Conservation (phyloP, 2,329 filamentous ascomycete genomes). For the Albifimbria verrucaria region DNA sequence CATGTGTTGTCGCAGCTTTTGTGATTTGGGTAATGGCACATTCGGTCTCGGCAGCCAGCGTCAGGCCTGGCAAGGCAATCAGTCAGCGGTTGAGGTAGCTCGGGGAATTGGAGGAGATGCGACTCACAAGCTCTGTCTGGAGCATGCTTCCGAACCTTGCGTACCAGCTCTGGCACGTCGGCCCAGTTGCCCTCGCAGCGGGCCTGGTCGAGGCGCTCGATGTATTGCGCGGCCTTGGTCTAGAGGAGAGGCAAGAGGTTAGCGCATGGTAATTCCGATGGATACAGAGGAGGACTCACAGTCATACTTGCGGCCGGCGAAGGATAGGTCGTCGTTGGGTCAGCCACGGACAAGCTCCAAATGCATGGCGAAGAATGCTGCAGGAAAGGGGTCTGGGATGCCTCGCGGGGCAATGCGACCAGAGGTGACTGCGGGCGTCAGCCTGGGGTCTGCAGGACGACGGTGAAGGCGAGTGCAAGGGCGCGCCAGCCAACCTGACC, state of each 20-base stretch:
- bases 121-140: constrained; percentile 76
- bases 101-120: constrained; percentile 1
- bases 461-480: neutral
- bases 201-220: constrained; percentile 77
- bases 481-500: too few species aligned
- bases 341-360: constrained; percentile 16
- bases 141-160: constrained; percentile 94
- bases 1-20: constrained; percentile 23
- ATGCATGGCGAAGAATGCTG: constrained; percentile 12
- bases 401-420: neutral
- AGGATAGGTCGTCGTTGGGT: constrained; percentile 11
- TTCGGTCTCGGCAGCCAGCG: constrained; percentile 68
- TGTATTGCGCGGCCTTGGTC: constrained; percentile 78
- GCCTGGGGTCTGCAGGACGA: too few species aligned
- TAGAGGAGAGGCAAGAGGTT: constrained; percentile 24
- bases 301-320: constrained; percentile 31
- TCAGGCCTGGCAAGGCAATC: constrained; percentile 52
- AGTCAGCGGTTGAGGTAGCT: constrained; percentile 9
- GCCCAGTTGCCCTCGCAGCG: constrained; percentile 87
- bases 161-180: constrained; percentile 79
- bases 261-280: too few species aligned
- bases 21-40: constrained; percentile 57
- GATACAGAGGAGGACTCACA: too few species aligned
- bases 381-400: neutral
- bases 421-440: too few species aligned